phyloP scores from a whole-genome alignment of 2,329 filamentous ascomycete species.

The Cladosporium sp. region DNA sequence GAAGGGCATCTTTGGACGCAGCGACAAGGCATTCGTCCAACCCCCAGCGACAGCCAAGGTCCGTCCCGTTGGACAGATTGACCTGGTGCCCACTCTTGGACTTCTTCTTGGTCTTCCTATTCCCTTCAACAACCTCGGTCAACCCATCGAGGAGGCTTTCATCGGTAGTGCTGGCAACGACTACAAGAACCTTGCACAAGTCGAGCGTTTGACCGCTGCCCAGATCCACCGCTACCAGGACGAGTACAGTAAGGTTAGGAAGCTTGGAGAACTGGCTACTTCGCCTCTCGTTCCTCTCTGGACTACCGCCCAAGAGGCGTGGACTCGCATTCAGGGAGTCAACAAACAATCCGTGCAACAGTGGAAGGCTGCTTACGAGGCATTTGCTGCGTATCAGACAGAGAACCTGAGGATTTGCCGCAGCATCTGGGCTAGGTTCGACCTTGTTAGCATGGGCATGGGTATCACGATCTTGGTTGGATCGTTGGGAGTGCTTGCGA shows the following conservation, averaged over 20 bases:
- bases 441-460: slow-evolving; percentile 79
- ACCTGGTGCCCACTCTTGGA: slow-evolving; percentile 88
- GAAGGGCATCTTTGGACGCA: slow-evolving; percentile 78
- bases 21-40: slow-evolving; percentile 57
- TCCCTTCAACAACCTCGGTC: slow-evolving; percentile 92
- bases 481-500: slow-evolving; percentile 66
- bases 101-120: slow-evolving; percentile 88
- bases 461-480: slow-evolving; percentile 71
- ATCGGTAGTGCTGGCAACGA: slow-evolving; percentile 66
- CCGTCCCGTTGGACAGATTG: slow-evolving; percentile 78
- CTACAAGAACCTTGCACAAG: slow-evolving; percentile 74
- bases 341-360: slow-evolving; percentile 34
- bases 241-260: slow-evolving; percentile 74
- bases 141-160: slow-evolving; percentile 93
- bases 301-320: slow-evolving; percentile 58
- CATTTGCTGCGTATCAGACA: slow-evolving; percentile 72
- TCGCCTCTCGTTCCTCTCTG: slow-evolving; percentile 58
- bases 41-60: slow-evolving; percentile 72
- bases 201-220: slow-evolving; percentile 74
- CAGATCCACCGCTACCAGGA: slow-evolving; percentile 88
- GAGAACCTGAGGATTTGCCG: slow-evolving; percentile 79
- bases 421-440: slow-evolving; percentile 86
- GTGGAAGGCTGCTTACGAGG: slow-evolving; percentile 50
- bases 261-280: slow-evolving; percentile 62
- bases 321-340: slow-evolving; percentile 48